Percentiles rank a stretch among this genome's conserved stretches.
Evolutionary conservation across 1,284 basidiomycete species (phyloP).

Genomic region (Rhodotorula sp.): DNA sequence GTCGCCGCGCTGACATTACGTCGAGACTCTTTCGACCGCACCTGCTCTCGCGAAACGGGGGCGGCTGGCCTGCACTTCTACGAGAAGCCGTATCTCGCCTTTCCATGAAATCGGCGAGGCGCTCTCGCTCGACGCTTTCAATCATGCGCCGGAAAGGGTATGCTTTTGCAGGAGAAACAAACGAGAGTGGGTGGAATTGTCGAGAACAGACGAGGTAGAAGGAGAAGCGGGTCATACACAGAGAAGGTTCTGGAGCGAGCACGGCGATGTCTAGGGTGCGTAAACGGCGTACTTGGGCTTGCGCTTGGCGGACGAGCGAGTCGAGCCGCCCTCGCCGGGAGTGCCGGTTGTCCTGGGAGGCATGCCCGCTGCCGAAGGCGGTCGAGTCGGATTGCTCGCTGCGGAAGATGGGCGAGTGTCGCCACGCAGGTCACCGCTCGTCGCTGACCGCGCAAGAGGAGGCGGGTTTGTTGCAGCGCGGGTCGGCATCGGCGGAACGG

Average conservation of each 20-base stretch:
- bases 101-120: not conserved
- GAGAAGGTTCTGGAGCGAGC: no score
- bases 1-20: no score
- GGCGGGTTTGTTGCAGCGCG: slow-evolving; percentile 23
- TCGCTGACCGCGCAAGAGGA: slow-evolving; percentile 26
- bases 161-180: no score
- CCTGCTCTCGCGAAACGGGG: no score
- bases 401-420: slow-evolving; percentile 5
- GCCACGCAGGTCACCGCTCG: slow-evolving; percentile 29
- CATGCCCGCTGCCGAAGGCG: slow-evolving; percentile 3
- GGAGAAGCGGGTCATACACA: no score
- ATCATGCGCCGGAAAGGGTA: no score
- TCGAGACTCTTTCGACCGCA: no score
- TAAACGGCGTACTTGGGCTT: not conserved
- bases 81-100: not conserved
- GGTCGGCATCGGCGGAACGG: slow-evolving; percentile 26
- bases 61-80: not conserved
- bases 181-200: no score
- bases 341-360: slow-evolving; percentile 6
- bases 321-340: not conserved
- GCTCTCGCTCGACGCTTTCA: no score
- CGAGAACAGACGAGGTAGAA: no score
- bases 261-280: no score
- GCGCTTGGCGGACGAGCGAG: not conserved
- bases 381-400: slow-evolving; percentile 1